phyloP scores from a whole-genome alignment of 441 rosid genomes.

The Pelargonium fulgidum region DNA sequence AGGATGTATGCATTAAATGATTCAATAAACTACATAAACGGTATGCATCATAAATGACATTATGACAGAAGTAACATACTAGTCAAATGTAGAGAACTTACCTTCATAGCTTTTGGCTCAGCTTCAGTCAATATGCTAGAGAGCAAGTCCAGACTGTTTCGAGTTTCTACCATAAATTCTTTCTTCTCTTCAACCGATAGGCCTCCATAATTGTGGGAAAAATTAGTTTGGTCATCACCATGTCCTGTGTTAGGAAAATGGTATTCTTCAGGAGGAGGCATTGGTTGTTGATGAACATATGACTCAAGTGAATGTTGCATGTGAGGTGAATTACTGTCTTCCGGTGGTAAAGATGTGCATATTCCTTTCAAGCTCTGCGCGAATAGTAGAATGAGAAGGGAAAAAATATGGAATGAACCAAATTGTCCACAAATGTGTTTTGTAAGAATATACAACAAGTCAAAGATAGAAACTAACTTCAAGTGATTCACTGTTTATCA shows the following conservation, averaged over 20 bases:
- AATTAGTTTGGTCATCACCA: slow-evolving; percentile 25
- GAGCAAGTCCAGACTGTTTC: slow-evolving; percentile 75
- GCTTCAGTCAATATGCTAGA: slow-evolving; percentile 62
- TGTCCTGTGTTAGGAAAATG: slow-evolving; percentile 38
- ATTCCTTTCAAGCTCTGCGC: slow-evolving; percentile 48
- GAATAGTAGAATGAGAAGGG: slow-evolving; percentile 5
- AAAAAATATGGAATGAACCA: background rate
- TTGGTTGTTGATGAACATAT: slow-evolving; percentile 41
- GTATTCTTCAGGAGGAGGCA: slow-evolving; percentile 48
- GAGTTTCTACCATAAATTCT: slow-evolving; percentile 47
- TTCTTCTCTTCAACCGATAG: slow-evolving; percentile 54
- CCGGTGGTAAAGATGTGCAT: slow-evolving; percentile 21
- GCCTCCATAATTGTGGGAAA: slow-evolving; percentile 30
- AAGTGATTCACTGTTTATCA: too few relatives aligned
- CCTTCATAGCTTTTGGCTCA: slow-evolving; percentile 50
- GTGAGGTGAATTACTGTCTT: slow-evolving; percentile 26
- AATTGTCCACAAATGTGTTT: background rate
- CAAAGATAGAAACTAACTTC: too few relatives aligned
- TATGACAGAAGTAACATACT: background rate
- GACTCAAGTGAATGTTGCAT: slow-evolving; percentile 45
- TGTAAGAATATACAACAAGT: too few relatives aligned
- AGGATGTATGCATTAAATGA: too few relatives aligned
- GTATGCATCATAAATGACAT: too few relatives aligned
- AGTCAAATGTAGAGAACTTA: slow-evolving; percentile 19
- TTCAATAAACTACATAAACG: too few relatives aligned